phyloP scores from a whole-genome alignment of 2,329 filamentous ascomycete genomes.

The Xylaria arbuscula region DNA sequence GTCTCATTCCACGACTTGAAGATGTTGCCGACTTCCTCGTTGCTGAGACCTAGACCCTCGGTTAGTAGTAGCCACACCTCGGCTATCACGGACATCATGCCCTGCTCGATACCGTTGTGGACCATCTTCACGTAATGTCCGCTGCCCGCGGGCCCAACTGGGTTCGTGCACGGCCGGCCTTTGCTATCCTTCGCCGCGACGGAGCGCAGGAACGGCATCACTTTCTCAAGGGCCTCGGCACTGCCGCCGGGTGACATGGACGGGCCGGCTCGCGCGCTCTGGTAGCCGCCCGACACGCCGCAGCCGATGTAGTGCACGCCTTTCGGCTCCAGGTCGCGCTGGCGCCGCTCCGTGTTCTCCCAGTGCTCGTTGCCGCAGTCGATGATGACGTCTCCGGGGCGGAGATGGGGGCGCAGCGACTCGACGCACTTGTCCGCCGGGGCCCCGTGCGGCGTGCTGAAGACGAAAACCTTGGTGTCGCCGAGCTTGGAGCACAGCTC shows the following conservation, averaged over 20 bases:
- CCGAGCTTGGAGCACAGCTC: constrained; percentile 61
- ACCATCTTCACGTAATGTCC: neutral
- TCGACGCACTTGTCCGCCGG: constrained; percentile 55
- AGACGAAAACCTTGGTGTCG: constrained; percentile 62
- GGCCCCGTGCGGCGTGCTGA: constrained; percentile 62
- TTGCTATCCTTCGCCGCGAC: neutral
- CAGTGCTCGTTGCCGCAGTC: constrained; percentile 77
- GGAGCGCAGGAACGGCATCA: neutral
- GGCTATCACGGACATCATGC: neutral
- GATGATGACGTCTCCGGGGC: constrained; percentile 72
- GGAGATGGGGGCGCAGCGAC: constrained; percentile 59
- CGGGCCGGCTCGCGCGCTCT: neutral
- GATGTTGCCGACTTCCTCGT: neutral
- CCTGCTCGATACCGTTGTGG: neutral
- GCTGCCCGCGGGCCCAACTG: neutral
- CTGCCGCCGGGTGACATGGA: neutral
- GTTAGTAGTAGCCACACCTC: neutral
- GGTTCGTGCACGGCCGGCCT: neutral
- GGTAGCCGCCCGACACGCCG: constrained; percentile 75
- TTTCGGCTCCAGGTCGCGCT: constrained; percentile 64
- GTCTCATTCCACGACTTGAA: neutral
- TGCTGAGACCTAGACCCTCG: neutral
- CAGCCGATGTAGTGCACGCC: constrained; percentile 75
- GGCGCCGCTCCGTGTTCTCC: constrained; percentile 70
- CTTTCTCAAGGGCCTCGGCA: neutral